Conservation (phyloP, 768 basidiomycete species). For the Termitomyces sp. region DNA sequence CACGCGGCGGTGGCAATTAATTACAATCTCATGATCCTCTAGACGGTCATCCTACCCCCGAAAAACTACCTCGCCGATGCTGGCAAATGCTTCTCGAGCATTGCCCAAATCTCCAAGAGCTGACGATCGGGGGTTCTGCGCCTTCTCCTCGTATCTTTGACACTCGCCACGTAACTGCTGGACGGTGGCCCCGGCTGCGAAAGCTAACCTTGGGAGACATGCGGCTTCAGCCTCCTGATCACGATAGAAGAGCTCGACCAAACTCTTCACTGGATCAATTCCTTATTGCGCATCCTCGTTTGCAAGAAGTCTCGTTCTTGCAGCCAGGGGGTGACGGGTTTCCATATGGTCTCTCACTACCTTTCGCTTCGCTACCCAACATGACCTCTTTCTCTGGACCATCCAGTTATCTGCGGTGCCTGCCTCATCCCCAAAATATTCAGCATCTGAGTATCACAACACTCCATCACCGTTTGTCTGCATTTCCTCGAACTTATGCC, state of each 20-base stretch:
- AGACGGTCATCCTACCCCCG: constrained; percentile 30
- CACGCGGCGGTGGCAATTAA: neutral
- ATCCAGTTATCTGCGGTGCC: constrained; percentile 23
- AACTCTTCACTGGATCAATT: constrained; percentile 28
- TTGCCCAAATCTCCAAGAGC: constrained; percentile 32
- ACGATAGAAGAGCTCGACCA: constrained; percentile 20
- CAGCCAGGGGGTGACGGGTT: constrained; percentile 28
- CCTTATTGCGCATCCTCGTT: constrained; percentile 26
- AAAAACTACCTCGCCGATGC: constrained; percentile 32
- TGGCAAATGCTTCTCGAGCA: constrained; percentile 40
- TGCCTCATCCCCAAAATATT: constrained; percentile 25
- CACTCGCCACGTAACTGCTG: constrained; percentile 29
- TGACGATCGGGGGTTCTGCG: constrained; percentile 29
- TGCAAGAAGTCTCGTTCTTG: constrained; percentile 25
- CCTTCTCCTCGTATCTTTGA: constrained; percentile 38
- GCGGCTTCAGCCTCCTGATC: constrained; percentile 18
- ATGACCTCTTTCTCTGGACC: constrained; percentile 30
- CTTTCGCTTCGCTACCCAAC: constrained; percentile 21
- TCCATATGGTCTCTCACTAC: constrained; percentile 20
- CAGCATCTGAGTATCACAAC: constrained; percentile 26
- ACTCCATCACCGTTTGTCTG: constrained; percentile 28
- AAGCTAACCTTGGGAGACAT: constrained; percentile 31
- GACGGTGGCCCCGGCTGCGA: constrained; percentile 33
- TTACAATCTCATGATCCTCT: neutral
- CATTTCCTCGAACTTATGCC: constrained; percentile 28